phyloP scores from a whole-genome alignment of 2,329 filamentous ascomycete species.

The Phialophora chinensis region DNA sequence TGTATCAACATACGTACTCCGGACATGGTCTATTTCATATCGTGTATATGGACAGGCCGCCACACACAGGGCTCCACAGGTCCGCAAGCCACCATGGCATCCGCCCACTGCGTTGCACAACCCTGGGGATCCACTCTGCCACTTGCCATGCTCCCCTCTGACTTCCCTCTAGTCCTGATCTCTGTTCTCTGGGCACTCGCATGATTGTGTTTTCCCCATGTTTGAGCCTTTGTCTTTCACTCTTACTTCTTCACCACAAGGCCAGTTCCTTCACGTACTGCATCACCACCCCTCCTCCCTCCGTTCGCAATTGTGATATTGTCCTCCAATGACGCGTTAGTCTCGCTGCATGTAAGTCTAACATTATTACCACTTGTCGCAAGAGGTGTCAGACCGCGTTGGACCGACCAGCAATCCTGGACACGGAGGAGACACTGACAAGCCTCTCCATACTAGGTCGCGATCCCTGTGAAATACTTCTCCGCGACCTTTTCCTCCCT shows the following conservation, averaged over 20 bases:
- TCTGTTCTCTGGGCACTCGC: slow-evolving; percentile 25
- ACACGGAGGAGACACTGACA: slow-evolving; percentile 25
- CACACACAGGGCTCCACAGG: slow-evolving; percentile 25
- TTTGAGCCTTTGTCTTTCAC: slow-evolving; percentile 25
- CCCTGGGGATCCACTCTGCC: slow-evolving; percentile 15
- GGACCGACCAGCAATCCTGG: not conserved
- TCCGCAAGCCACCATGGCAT: slow-evolving; percentile 13
- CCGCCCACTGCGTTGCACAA: slow-evolving; percentile 8
- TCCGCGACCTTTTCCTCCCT: slow-evolving; percentile 4
- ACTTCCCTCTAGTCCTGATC: slow-evolving; percentile 11
- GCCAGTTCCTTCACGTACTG: slow-evolving; percentile 15
- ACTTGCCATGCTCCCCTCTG: slow-evolving; percentile 21
- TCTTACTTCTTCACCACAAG: slow-evolving; percentile 19
- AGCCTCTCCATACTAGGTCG: slow-evolving; percentile 18
- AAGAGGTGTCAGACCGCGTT: slow-evolving; percentile 21
- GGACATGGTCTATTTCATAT: not conserved
- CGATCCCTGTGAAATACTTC: slow-evolving; percentile 17
- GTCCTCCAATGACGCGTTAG: slow-evolving; percentile 34
- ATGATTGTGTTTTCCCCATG: slow-evolving; percentile 31
- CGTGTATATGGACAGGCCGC: slow-evolving; percentile 1
- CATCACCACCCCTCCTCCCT: slow-evolving; percentile 19
- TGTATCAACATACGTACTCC: not conserved
- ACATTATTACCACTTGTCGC: slow-evolving; percentile 9
- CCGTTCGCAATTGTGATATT: slow-evolving; percentile 15
- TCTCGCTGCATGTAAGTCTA: slow-evolving; percentile 32